A percentile compares a stretch with the other conserved stretches of the same genome.
phyloP scores from a whole-genome alignment of 23 red algal genomes.

The Cyanidium caldarium region DNA sequence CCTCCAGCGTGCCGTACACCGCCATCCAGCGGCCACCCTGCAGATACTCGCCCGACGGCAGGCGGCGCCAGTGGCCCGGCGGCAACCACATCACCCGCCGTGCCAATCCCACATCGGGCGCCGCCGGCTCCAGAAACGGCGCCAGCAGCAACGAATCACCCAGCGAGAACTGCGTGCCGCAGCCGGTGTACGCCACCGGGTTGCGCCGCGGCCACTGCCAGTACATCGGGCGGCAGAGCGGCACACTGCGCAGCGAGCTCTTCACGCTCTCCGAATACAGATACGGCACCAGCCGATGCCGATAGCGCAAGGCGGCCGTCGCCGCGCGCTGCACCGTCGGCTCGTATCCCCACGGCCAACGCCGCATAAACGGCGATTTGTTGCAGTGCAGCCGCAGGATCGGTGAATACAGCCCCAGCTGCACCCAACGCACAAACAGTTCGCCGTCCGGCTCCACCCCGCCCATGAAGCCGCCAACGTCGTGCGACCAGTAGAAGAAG shows the following conservation, averaged over 20 bases:
- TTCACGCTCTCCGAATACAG: constrained; percentile 5
- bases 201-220: neutral
- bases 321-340: neutral
- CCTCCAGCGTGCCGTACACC: constrained; percentile 11
- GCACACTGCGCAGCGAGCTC: neutral
- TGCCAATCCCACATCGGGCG: neutral
- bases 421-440: constrained; percentile 16
- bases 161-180: constrained; percentile 10
- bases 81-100: constrained; percentile 20
- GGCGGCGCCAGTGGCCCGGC: neutral
- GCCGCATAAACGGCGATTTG: constrained; percentile 3
- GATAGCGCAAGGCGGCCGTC: neutral
- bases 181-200: neutral
- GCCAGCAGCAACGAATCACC: constrained; percentile 11
- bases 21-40: constrained; percentile 1
- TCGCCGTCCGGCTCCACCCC: constrained; percentile 10
- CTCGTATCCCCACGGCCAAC: constrained; percentile 19
- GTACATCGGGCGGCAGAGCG: constrained; percentile 14
- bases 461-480: constrained; percentile 13
- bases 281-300: constrained; percentile 14
- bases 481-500: constrained; percentile 25
- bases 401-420: constrained; percentile 20
- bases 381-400: constrained; percentile 18
- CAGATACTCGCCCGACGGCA: constrained; percentile 7
- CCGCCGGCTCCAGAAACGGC: constrained; percentile 6